These are phyloP conservation scores for Centaurea solstitialis DNA, from an alignment of 129 eudicot genomes.

Conservation along the genomic window DNA sequence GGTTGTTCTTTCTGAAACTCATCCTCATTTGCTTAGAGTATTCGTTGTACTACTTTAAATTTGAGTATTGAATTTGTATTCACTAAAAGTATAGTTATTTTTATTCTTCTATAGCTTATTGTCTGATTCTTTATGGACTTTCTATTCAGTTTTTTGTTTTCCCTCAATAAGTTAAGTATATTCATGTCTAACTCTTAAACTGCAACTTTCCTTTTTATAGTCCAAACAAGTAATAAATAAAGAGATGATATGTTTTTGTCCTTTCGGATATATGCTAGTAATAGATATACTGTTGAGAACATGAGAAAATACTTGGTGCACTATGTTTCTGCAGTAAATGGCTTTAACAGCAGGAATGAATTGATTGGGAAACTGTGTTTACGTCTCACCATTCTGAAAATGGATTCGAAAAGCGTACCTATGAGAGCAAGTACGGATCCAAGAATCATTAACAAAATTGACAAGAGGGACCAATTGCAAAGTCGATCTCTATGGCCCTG, in stretches of 20 bases:
- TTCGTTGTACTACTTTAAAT: neutral
- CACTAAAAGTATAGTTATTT: neutral
- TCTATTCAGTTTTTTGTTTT: neutral
- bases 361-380: neutral
- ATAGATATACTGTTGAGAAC: neutral
- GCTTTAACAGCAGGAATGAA: neutral
- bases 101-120: neutral
- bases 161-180: neutral
- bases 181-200: neutral
- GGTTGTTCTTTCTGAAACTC: neutral
- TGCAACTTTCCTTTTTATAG: neutral
- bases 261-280: neutral
- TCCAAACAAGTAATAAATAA: neutral
- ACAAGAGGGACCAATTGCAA: constrained; percentile 51
- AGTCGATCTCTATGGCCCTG: constrained; percentile 82
- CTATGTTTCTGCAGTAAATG: neutral
- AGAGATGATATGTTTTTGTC: neutral
- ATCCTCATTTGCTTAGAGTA: neutral
- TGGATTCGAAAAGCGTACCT: constrained; percentile 44
- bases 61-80: neutral
- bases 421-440: constrained; percentile 54
- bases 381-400: neutral
- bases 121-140: neutral
- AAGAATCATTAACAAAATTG: constrained; percentile 43
- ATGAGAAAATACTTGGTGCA: neutral